Evolutionary conservation across 2,329 filamentous ascomycete species (phyloP).

Genomic region (Magnaporthales sp.): DNA sequence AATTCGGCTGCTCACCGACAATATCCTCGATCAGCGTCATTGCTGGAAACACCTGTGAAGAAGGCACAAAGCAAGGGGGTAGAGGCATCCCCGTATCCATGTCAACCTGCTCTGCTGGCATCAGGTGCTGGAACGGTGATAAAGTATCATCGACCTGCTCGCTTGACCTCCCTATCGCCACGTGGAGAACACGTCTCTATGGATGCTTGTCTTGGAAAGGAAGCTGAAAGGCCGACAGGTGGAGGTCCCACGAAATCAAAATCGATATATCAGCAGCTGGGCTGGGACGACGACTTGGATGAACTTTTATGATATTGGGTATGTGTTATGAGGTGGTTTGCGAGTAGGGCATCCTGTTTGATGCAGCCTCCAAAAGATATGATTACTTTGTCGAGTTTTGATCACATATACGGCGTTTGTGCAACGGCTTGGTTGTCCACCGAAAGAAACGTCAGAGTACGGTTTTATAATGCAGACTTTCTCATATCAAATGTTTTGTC

Average conservation of each 20-base stretch:
- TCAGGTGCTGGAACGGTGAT: background rate
- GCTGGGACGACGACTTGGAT: constrained; percentile 46
- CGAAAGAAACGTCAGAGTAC: background rate
- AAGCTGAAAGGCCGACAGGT: background rate
- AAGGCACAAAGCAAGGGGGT: background rate
- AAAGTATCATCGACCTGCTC: background rate
- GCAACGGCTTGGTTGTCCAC: background rate
- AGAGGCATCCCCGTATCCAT: background rate
- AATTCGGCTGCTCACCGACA: background rate
- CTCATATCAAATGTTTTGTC: background rate
- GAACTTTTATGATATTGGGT: constrained; percentile 14
- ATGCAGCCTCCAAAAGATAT: background rate
- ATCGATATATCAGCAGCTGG: constrained; percentile 45
- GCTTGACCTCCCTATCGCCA: background rate
- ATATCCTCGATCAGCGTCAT: background rate
- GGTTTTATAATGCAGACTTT: background rate
- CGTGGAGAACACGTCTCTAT: background rate
- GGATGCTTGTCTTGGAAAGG: background rate
- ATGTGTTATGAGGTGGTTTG: background rate
- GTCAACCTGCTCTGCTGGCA: background rate
- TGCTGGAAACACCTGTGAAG: background rate
- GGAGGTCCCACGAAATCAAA: constrained; percentile 16
- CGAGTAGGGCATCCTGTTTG: background rate
- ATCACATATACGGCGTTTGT: background rate
- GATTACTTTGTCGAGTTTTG: background rate